phyloP scores from a whole-genome alignment of 148 eudicot genomes.

The Polygonum aviculare region DNA sequence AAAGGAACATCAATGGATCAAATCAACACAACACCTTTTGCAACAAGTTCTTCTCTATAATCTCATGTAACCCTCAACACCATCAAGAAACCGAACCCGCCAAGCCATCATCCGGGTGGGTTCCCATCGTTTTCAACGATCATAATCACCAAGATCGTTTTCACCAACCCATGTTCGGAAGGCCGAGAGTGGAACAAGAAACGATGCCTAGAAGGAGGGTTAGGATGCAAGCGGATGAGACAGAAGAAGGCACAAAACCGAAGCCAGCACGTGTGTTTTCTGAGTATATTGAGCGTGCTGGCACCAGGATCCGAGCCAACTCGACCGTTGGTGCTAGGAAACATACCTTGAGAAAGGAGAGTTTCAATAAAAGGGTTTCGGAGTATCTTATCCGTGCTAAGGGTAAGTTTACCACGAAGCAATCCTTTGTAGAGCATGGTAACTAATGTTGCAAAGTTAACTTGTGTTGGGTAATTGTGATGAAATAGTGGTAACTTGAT shows the following conservation, averaged over 20 bases:
- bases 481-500: not conserved
- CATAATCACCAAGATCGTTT: not conserved
- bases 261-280: not conserved
- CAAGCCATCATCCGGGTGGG: constrained; percentile 3
- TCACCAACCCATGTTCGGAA: not conserved
- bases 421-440: not conserved
- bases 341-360: not conserved
- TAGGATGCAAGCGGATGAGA: not conserved
- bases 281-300: constrained; percentile 10
- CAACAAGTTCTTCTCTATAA: not conserved
- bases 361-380: constrained; percentile 1
- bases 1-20: not conserved
- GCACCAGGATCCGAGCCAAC: constrained; percentile 4
- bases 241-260: not conserved
- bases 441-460: not conserved
- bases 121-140: not conserved
- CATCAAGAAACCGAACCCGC: not conserved
- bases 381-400: constrained; percentile 4
- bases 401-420: not conserved
- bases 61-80: not conserved
- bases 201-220: not conserved
- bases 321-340: not conserved
- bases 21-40: not conserved
- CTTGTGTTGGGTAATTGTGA: not conserved
- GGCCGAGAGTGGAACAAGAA: not conserved